phyloP scores from a whole-genome alignment of 139 green algal genomes.

The Chlorokybus atmophyticus region DNA sequence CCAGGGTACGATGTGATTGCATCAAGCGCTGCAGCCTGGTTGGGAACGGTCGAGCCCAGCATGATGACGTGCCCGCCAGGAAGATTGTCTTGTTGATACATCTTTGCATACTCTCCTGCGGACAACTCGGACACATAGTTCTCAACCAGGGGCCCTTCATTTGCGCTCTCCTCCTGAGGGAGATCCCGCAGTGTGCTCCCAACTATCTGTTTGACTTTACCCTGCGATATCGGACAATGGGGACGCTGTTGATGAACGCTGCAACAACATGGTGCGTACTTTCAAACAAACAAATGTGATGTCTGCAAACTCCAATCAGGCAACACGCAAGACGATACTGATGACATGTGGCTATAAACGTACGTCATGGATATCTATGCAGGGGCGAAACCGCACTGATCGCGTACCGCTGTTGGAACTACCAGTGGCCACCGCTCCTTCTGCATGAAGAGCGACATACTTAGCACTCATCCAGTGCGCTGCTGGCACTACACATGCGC shows the following conservation, averaged over 20 bases:
- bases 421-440: no score
- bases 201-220: slow-evolving; percentile 98
- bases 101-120: slow-evolving; percentile 59
- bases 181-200: slow-evolving; percentile 80
- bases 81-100: slow-evolving; percentile 71
- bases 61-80: slow-evolving; percentile 95
- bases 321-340: neutral
- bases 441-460: no score
- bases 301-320: neutral
- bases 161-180: slow-evolving; percentile 17
- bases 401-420: no score
- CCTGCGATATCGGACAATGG: slow-evolving; percentile 36
- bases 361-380: slow-evolving; percentile 99
- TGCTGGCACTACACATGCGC: no score
- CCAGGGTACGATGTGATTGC: slow-evolving; percentile 45
- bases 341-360: neutral
- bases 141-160: neutral
- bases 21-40: slow-evolving; percentile 47
- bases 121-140: slow-evolving; percentile 89
- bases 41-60: slow-evolving; percentile 63
- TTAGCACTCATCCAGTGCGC: no score
- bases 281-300: neutral
- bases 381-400: slow-evolving; percentile 70
- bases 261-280: neutral
- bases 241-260: neutral